Conservation (phyloP, 2,329 filamentous ascomycete genomes). For the Fusarium citri region DNA sequence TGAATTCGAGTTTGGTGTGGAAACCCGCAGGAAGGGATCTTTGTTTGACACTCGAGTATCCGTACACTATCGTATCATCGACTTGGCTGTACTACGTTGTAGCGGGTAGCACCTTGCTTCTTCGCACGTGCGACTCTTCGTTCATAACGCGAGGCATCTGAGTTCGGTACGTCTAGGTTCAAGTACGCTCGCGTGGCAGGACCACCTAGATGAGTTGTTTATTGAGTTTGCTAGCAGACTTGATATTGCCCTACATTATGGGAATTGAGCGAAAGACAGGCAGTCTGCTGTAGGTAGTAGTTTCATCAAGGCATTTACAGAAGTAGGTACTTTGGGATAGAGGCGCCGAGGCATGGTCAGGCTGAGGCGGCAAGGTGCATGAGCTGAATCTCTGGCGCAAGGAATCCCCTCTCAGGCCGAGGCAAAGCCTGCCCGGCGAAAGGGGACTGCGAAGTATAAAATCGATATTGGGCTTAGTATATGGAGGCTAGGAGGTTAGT, state of each 20-base stretch:
- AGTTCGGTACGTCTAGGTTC: constrained; percentile 10
- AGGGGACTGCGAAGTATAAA: neutral
- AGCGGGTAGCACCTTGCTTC: neutral
- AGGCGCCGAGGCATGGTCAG: neutral
- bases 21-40: constrained; percentile 14
- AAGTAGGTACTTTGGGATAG: neutral
- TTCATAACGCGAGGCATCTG: constrained; percentile 7
- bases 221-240: constrained; percentile 1
- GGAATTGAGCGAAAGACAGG: constrained; percentile 10
- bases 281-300: neutral
- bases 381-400: constrained; percentile 14
- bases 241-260: neutral
- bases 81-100: neutral
- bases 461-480: neutral
- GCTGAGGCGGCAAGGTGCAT: constrained; percentile 14
- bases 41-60: neutral
- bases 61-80: neutral
- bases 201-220: neutral
- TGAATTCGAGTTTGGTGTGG: constrained; percentile 9
- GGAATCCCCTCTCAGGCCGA: neutral
- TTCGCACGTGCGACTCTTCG: neutral
- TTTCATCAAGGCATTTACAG: neutral
- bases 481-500: neutral
- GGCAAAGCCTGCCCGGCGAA: neutral
- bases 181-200: constrained; percentile 2